phyloP scores from a whole-genome alignment of 345 rosid genomes.

The Cardamine occulta region DNA sequence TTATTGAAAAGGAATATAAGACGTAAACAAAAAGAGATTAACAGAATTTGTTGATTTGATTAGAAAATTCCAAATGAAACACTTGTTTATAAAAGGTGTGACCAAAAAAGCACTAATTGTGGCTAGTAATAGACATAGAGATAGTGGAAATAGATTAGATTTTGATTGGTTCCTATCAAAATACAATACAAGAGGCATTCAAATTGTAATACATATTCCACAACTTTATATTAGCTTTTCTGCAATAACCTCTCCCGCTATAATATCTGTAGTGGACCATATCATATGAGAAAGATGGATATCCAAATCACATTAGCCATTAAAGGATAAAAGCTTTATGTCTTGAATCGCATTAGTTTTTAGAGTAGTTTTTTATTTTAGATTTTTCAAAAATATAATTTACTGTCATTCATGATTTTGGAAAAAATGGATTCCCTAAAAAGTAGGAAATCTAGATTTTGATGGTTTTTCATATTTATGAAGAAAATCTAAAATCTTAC shows the following conservation, averaged over 20 bases:
- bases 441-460: too few species aligned
- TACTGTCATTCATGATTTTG: too few species aligned
- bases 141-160: conserved; percentile 21
- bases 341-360: too few species aligned
- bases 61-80: conserved; percentile 15
- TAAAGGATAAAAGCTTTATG: conserved; percentile 9
- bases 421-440: too few species aligned
- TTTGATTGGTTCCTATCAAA: conserved; percentile 33
- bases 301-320: conserved; percentile 36
- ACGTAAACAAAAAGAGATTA: conserved; percentile 16
- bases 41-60: neutral
- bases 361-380: too few species aligned
- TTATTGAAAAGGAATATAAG: neutral
- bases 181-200: conserved; percentile 24
- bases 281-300: conserved; percentile 33
- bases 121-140: conserved; percentile 28
- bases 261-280: conserved; percentile 39
- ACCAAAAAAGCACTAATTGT: conserved; percentile 26
- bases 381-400: too few species aligned
- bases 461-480: too few species aligned
- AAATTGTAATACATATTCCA: conserved; percentile 20
- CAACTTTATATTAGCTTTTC: conserved; percentile 31
- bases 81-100: conserved; percentile 17
- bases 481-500: too few species aligned
- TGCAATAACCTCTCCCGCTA: conserved; percentile 30